Evolutionary conservation across 441 rosid genomes (phyloP), one percentile per base, ranked within the genome.

Genomic region (Erodium chrysanthum): DNA sequence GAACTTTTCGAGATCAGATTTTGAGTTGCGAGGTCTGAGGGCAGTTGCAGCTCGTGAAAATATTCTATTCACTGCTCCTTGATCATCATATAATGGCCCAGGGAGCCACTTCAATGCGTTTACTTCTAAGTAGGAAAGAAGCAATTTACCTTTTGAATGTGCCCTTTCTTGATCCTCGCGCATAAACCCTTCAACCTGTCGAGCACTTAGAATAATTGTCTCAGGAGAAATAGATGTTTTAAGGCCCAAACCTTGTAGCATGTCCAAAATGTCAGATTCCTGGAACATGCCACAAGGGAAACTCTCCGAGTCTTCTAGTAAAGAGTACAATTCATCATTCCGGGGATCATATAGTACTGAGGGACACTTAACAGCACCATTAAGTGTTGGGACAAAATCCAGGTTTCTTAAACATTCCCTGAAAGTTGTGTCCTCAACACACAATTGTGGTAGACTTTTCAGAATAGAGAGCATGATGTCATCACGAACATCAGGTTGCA

Each of bases 101-200:
- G 96, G 91, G 22, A 86, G 74, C 99, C 96, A 94, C 80, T 91
- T 94, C 80, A 89, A 75, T 35, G 99, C 96, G 82, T 89, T 86
- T 66, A 84, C 94, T 81, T 94, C 99, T 70, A 94, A 78, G 84
- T 84, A 94, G 29, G 96, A 89, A 67, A 94, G 90, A 77, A 94
- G 91, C 67, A 91, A 85, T 80, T 88, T 87, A 71, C 91, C 96
- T 77, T 85, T 84, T 52, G 85, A 78, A 75, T 81, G 84, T 77
- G 97, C 96, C 79, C 82, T 89, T 72, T 80, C 83, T 69, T 80
- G 86, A 84, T 94, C 91, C 64, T 74, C 84, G 73, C 76, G 92
- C 90, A 86, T 82, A 70, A 85, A 64, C 67, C 68, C 77, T 77
- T 91, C 99, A 58, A 94, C 86, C 82, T 83, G 85, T 63, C 81